Percentiles rank a stretch among this genome's conserved stretches.
Evolutionary conservation across 2,329 filamentous ascomycete genomes (phyloP).

Genomic region (Aspergillus pseudotamarii): DNA sequence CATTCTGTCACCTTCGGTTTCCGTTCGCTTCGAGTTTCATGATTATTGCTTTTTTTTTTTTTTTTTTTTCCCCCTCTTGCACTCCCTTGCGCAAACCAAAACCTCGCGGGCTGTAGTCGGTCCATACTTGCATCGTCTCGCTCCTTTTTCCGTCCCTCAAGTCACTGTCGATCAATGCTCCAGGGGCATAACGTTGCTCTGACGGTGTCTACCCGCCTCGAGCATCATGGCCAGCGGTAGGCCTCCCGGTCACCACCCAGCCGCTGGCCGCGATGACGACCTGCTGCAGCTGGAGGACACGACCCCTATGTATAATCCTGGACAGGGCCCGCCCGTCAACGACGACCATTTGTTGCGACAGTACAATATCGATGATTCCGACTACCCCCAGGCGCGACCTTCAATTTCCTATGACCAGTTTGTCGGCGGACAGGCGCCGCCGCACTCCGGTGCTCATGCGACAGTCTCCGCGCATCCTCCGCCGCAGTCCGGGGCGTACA

Average conservation of each 20-base stretch:
- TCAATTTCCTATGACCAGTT: constrained; percentile 96
- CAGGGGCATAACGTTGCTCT: constrained; percentile 34
- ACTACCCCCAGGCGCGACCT: constrained; percentile 68
- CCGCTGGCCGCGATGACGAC: constrained; percentile 47
- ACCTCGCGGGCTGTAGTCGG: neutral
- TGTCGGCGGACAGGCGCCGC: constrained; percentile 66
- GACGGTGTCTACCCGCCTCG: constrained; percentile 39
- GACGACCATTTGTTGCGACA: constrained; percentile 79
- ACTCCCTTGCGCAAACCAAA: constrained; percentile 15
- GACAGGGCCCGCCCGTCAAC: constrained; percentile 75
- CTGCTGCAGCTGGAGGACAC: constrained; percentile 46
- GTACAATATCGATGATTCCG: constrained; percentile 70
- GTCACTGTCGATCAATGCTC: constrained; percentile 40
- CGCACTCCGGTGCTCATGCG: constrained; percentile 52
- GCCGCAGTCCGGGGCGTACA: constrained; percentile 36
- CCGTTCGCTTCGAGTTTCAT: neutral
- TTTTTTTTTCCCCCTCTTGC: neutral
- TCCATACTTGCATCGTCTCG: neutral
- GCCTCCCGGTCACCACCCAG: constrained; percentile 54
- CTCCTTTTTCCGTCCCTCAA: neutral
- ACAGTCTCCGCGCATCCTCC: constrained; percentile 38
- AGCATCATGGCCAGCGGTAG: constrained; percentile 54
- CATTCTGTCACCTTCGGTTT: neutral
- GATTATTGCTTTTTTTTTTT: neutral
- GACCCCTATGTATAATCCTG: constrained; percentile 65